Evolutionary conservation across 306 rosid species (phyloP).

Genomic region (Rubus idaeus): DNA sequence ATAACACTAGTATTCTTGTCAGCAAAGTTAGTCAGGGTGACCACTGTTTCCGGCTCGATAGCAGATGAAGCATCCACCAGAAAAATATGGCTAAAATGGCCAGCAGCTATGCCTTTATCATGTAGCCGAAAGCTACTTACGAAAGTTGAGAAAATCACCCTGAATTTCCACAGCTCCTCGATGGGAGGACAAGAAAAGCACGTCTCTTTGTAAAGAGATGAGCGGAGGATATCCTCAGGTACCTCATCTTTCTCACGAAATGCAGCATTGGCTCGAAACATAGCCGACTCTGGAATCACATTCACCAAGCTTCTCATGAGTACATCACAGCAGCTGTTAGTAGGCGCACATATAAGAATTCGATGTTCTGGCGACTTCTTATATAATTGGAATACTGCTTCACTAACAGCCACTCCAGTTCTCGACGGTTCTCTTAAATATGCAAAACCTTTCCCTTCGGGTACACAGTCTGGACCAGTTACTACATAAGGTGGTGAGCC

Average conservation of each 20-base stretch:
- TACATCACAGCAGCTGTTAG: slow-evolving; percentile 27
- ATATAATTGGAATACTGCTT: slow-evolving; percentile 23
- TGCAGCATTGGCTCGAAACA: slow-evolving; percentile 32
- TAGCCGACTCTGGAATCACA: slow-evolving; percentile 24
- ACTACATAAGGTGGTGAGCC: slow-evolving; percentile 38
- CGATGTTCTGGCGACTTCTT: slow-evolving; percentile 3
- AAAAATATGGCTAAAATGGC: slow-evolving; percentile 38
- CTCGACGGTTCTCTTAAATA: slow-evolving; percentile 7
- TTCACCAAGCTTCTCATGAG: slow-evolving; percentile 26
- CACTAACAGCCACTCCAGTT: slow-evolving; percentile 25
- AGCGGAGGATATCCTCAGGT: slow-evolving; percentile 33
- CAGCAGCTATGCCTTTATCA: slow-evolving; percentile 28
- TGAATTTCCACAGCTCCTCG: slow-evolving; percentile 19
- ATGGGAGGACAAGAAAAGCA: slow-evolving; percentile 38
- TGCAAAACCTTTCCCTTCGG: slow-evolving; percentile 3
- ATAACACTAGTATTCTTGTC: slow-evolving; percentile 28
- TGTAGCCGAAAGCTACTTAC: slow-evolving; percentile 35
- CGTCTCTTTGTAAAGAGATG: slow-evolving; percentile 20
- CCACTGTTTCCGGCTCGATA: slow-evolving; percentile 35
- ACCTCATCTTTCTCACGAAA: slow-evolving; percentile 27
- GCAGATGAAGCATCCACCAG: slow-evolving; percentile 40
- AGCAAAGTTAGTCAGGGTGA: slow-evolving; percentile 33
- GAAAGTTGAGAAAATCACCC: slow-evolving; percentile 41
- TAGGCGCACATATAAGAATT: slow-evolving; percentile 34
- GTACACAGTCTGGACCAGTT: slow-evolving; percentile 20